Evolutionary conservation across 768 basidiomycete genomes (phyloP).

Genomic region (Suillus weaverae): DNA sequence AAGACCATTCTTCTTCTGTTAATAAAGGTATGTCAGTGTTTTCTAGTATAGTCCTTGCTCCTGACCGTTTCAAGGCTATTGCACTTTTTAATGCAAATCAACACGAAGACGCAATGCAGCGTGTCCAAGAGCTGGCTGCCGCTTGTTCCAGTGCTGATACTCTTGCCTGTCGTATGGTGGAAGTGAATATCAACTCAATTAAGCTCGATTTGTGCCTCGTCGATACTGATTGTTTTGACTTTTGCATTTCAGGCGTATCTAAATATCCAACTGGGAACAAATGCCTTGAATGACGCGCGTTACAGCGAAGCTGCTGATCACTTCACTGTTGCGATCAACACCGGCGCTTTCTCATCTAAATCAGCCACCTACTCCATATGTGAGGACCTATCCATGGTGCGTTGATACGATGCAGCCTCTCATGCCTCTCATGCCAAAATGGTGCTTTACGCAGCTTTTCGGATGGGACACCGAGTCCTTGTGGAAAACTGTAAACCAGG

Average conservation of each 20-base stretch:
- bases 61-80: neutral
- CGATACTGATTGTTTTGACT: neutral
- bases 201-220: neutral
- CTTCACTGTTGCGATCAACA: neutral
- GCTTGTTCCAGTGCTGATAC: neutral
- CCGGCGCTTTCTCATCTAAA: neutral
- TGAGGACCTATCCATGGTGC: neutral
- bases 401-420: neutral
- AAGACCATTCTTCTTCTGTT: neutral
- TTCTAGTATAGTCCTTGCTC: neutral
- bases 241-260: neutral
- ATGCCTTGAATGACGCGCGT: neutral
- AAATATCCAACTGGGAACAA: neutral
- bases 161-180: neutral
- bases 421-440: neutral
- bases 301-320: neutral
- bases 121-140: neutral
- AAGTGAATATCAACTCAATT: neutral
- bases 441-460: neutral
- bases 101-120: neutral
- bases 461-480: neutral
- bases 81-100: slow-evolving; percentile 1
- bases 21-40: neutral
- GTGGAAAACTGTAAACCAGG: neutral
- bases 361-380: neutral